Evolutionary conservation across 768 basidiomycete genomes (phyloP).

Genomic region (Agaricus subrufescens): DNA sequence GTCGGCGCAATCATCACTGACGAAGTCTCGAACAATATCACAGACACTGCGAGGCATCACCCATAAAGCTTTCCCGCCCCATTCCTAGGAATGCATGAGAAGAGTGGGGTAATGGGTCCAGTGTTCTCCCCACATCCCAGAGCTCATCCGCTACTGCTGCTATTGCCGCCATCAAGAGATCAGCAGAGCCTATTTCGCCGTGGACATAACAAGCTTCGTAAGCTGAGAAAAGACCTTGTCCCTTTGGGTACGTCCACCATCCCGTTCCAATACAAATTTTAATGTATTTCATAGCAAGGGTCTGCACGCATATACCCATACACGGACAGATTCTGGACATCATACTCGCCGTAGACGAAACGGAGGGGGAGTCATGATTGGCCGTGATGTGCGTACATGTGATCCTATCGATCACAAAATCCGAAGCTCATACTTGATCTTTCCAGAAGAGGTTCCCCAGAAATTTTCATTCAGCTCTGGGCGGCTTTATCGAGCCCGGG

Average conservation of each 20-base stretch:
- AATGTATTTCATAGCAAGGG: conserved; percentile 54
- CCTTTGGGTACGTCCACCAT: conserved; percentile 52
- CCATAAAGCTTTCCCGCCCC: conserved; percentile 48
- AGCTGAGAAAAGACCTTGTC: conserved; percentile 59
- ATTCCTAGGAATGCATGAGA: conserved; percentile 78
- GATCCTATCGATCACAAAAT: background rate
- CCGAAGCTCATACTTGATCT: conserved; percentile 1
- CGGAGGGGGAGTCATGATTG: conserved; percentile 84
- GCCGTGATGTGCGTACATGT: conserved; percentile 61
- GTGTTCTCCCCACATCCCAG: conserved; percentile 61
- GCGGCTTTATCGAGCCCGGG: conserved; percentile 92
- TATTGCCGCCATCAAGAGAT: conserved; percentile 33
- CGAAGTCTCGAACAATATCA: conserved; percentile 25
- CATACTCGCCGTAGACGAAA: conserved; percentile 78
- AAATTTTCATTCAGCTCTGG: conserved; percentile 83
- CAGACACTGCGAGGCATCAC: conserved; percentile 56
- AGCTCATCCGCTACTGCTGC: conserved; percentile 52
- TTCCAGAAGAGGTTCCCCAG: conserved; percentile 58
- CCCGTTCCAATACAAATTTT: background rate
- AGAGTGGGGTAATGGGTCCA: conserved; percentile 24
- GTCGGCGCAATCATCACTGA: conserved; percentile 32
- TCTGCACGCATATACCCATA: conserved; percentile 81
- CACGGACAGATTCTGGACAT: conserved; percentile 88
- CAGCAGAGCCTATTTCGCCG: conserved; percentile 82
- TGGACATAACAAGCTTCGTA: conserved; percentile 66